Evolutionary conservation across 805 yeast genomes (phyloP), one percentile per base, ranked within the genome.

Genomic region (Yamadazyma sp.): DNA sequence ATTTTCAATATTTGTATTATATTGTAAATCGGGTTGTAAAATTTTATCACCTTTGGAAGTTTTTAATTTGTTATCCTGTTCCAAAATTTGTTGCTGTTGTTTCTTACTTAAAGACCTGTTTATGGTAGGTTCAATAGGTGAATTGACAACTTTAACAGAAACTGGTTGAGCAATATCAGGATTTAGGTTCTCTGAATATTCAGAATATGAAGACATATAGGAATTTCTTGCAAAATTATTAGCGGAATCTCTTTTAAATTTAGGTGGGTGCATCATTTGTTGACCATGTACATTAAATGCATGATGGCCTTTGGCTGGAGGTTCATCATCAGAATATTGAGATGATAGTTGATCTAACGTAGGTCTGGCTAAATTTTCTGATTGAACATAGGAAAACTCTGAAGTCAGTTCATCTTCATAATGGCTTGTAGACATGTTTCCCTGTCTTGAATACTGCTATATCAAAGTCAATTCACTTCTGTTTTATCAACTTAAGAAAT

Each of bases 1-100:
- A 5, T 50, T 50, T 27, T 63, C 70, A 23, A 65, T 50, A 15
- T 44, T 54, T 8, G 73, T 67, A 33, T 50, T 52, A 40, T 58
- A 58, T 10, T 59, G 47, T 14, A 45, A 31, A 33, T 54, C 60
- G 1, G 73, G 72, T 16, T 31, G 34, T 12, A 44, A 28, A 12
- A 31, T 30, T 9, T 44, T 27, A 12, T 39, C 33, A 10, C 40
- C 43, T 14, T 38, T 38, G 17, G 32, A 24, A 12, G 38, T 43
- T 4, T 16, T n/a, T 5, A 35, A 16, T 23, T 23, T 35, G 12
- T 4, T 31, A 20, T 18, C 19, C 17, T 30, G 20, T 4, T 30
- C 21, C 17, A 29, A 17, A n/a, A 26, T 4, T 15, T 33, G 13
- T 14, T 25, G n/a, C 31, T 19, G 16, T 27, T 27, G 31, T 32